These are phyloP conservation scores for Trametes polyzona DNA, from an alignment of 1,284 basidiomycete species.

Conservation along the genomic window DNA sequence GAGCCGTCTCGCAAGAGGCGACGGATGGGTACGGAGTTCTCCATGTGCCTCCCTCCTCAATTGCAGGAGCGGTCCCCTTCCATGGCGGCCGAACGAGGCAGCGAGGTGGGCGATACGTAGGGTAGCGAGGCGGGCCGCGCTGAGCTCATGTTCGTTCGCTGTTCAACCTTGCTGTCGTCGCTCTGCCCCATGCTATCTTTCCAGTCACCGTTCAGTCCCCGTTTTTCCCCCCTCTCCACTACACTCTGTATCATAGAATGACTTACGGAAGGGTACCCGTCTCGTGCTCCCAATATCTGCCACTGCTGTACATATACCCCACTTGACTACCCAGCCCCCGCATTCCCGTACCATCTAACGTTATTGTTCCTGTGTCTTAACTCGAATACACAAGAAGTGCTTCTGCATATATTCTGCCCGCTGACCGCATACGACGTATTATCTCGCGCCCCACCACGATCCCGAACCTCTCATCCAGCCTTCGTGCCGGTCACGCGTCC, in stretches of 20 bases:
- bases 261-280: neutral
- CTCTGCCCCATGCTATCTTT: neutral
- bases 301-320: neutral
- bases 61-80: neutral
- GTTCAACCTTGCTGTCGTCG: no score
- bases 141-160: neutral
- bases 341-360: neutral
- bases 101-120: neutral
- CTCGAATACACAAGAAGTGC: no score
- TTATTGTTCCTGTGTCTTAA: neutral
- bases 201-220: no score
- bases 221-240: neutral
- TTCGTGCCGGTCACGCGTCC: no score
- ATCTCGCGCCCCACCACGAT: neutral
- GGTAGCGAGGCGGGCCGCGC: neutral
- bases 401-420: neutral
- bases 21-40: conserved; percentile 4
- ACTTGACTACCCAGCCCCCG: neutral
- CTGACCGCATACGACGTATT: no score
- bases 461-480: no score
- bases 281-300: neutral
- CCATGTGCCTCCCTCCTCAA: neutral
- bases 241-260: neutral
- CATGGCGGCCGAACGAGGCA: neutral
- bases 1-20: conserved; percentile 13